Evolutionary conservation across 495 filamentous ascomycete genomes (phyloP).

Genomic region (Durotheca rogersii): DNA sequence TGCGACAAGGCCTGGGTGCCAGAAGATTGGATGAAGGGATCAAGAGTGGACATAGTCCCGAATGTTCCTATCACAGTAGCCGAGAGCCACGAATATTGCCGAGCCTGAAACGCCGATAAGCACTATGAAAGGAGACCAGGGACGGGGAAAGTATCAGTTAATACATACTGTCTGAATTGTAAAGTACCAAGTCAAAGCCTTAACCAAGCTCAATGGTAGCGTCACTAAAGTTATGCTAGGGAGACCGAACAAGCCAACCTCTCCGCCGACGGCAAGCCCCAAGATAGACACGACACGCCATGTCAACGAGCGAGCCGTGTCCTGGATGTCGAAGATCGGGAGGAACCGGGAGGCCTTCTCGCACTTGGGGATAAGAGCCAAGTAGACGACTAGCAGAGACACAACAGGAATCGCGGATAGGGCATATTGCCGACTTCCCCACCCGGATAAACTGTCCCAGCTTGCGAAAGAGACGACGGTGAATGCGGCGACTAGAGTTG

Average conservation of each 20-base stretch:
- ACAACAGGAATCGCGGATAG: constrained; percentile 14
- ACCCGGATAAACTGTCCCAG: constrained; percentile 7
- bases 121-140: background rate
- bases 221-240: constrained; percentile 2
- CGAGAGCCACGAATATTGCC: constrained; percentile 24
- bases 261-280: constrained; percentile 1
- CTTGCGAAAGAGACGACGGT: constrained; percentile 5
- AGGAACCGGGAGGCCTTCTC: background rate
- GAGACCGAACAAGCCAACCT: constrained; percentile 2
- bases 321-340: constrained; percentile 6
- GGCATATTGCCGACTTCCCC: constrained; percentile 2
- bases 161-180: constrained; percentile 28
- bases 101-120: constrained; percentile 13
- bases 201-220: constrained; percentile 15
- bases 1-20: constrained; percentile 13
- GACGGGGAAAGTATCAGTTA: background rate
- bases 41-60: constrained; percentile 22
- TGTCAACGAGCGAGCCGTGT: constrained; percentile 10
- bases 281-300: constrained; percentile 6
- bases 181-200: constrained; percentile 36
- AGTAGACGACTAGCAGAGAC: constrained; percentile 15
- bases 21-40: constrained; percentile 26
- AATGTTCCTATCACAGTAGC: constrained; percentile 31
- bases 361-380: constrained; percentile 11
- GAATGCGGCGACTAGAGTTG: constrained; percentile 9